Conservation (phyloP, 2,329 filamentous ascomycete genomes). For the Ilyonectria robusta region DNA sequence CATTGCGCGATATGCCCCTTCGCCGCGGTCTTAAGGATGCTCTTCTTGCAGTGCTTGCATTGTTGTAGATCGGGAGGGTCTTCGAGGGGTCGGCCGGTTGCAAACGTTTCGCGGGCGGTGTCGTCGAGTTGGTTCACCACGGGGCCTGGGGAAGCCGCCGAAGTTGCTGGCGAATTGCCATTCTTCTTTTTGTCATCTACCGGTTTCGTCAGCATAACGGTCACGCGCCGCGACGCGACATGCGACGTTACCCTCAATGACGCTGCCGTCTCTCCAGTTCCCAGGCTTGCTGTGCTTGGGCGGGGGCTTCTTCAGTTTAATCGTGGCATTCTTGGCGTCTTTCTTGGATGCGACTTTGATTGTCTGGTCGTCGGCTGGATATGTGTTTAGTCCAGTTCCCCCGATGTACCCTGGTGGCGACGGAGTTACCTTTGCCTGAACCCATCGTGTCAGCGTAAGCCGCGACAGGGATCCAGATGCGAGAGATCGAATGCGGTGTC, state of each 20-base stretch:
- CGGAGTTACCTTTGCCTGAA: constrained; percentile 50
- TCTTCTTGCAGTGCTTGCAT: constrained; percentile 96
- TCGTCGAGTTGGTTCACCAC: constrained; percentile 81
- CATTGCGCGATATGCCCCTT: constrained; percentile 88
- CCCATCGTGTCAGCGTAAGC: constrained; percentile 34
- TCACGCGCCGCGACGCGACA: constrained; percentile 23
- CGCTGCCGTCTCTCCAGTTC: constrained; percentile 79
- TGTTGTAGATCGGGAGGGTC: constrained; percentile 84
- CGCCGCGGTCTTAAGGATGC: constrained; percentile 81
- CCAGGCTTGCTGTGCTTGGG: constrained; percentile 77
- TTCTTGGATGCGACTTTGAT: constrained; percentile 76
- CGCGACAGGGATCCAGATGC: not conserved
- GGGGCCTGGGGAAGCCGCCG: constrained; percentile 65
- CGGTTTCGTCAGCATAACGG: constrained; percentile 17
- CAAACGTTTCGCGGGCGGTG: constrained; percentile 82
- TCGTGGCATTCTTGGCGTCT: constrained; percentile 62
- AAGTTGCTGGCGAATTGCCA: constrained; percentile 57
- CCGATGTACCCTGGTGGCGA: constrained; percentile 22
- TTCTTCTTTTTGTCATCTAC: constrained; percentile 70
- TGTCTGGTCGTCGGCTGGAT: constrained; percentile 68
- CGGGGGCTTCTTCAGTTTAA: constrained; percentile 74
- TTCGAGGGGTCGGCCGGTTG: constrained; percentile 84
- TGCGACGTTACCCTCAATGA: constrained; percentile 69
- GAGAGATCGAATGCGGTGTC: not conserved
- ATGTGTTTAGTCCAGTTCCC: constrained; percentile 35